Percentiles rank a stretch among this genome's conserved stretches.
phyloP scores from a whole-genome alignment of 225 moss, liverwort and hornwort species.

The Straminergon stramineum region DNA sequence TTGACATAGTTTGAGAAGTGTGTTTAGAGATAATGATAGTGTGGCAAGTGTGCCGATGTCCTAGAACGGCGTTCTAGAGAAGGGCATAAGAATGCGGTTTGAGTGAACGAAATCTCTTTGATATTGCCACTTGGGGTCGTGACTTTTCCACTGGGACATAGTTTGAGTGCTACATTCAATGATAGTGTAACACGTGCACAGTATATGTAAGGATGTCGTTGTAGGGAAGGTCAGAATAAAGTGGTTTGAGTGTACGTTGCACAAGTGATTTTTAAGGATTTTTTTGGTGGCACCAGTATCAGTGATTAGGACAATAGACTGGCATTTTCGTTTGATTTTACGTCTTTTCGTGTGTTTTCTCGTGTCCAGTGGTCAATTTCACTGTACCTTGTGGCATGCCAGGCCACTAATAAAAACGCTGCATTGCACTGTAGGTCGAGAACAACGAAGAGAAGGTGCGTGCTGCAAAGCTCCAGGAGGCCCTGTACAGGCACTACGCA shows the following conservation, averaged over 20 bases:
- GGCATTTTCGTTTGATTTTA: neutral
- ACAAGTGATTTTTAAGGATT: neutral
- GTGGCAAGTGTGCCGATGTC: neutral
- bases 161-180: neutral
- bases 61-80: neutral
- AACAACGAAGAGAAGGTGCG: conserved; percentile 76
- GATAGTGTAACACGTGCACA: neutral
- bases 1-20: neutral
- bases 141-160: neutral
- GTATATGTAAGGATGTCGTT: neutral
- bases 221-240: neutral
- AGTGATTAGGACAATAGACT: no score
- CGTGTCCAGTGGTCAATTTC: neutral
- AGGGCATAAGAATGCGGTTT: neutral
- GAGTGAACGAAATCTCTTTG: neutral
- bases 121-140: neutral
- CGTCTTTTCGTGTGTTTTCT: neutral
- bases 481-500: conserved; percentile 88
- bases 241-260: neutral
- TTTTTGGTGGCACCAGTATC: neutral
- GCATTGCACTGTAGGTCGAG: neutral
- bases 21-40: neutral
- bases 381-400: neutral
- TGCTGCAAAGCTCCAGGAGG: conserved; percentile 89
- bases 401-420: neutral